These are phyloP conservation scores for Smittium culicis DNA, from an alignment of 371 early-diverging fungal species.

Conservation along the genomic window DNA sequence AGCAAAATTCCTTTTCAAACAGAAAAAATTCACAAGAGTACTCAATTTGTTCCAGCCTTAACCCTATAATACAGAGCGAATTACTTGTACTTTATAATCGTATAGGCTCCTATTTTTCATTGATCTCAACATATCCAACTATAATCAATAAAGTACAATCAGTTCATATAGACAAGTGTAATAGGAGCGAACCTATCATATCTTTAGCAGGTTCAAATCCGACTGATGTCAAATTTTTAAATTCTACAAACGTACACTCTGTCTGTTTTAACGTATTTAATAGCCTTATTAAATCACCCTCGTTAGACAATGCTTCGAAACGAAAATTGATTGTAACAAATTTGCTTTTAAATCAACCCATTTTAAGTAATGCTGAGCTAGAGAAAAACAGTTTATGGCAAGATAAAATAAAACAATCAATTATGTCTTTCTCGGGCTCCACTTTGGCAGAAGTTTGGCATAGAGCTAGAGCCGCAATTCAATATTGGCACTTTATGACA, in stretches of 20 bases:
- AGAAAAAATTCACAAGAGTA: neutral
- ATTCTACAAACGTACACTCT: no score
- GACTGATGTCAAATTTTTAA: no score
- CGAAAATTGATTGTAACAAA: neutral
- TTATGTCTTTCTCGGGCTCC: neutral
- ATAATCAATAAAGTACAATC: no score
- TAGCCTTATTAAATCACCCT: neutral
- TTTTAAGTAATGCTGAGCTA: neutral
- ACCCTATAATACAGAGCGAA: neutral
- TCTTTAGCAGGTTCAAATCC: no score
- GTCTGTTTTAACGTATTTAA: no score
- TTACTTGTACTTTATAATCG: neutral
- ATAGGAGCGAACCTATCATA: no score
- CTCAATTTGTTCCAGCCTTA: neutral
- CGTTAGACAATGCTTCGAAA: neutral
- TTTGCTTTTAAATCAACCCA: neutral
- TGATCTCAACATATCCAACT: no score
- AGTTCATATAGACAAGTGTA: no score
- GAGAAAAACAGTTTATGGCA: neutral
- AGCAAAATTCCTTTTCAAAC: neutral
- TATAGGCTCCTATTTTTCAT: neutral
- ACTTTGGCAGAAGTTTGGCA: constrained; percentile 9
- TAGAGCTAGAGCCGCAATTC: neutral
- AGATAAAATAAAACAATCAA: neutral
- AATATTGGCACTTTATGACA: neutral